A percentile compares a stretch with the other conserved stretches of the same genome.
phyloP scores from a whole-genome alignment of 2,329 filamentous ascomycete species.

The Sclerotinia borealis region DNA sequence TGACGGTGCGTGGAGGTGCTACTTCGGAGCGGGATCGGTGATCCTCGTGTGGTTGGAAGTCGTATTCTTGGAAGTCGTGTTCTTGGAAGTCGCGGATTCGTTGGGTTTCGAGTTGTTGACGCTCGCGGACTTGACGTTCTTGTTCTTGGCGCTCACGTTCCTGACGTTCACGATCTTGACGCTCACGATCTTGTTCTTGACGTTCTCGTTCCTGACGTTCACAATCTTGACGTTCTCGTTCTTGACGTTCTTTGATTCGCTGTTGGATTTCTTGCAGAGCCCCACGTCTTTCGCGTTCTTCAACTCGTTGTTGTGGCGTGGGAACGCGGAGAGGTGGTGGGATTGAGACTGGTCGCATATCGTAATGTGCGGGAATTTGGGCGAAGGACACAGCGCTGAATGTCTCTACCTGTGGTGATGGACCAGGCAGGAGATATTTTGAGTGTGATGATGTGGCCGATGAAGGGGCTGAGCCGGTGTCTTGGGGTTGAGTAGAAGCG shows the following conservation, averaged over 20 bases:
- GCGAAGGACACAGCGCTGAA: not conserved
- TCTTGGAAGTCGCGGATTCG: not conserved
- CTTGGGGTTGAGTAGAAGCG: not conserved
- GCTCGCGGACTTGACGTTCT: too few relatives aligned
- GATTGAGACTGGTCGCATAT: not conserved
- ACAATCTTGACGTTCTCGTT: too few relatives aligned
- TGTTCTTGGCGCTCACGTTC: not conserved
- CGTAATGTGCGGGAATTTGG: not conserved
- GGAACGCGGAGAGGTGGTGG: not conserved
- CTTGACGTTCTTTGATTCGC: not conserved
- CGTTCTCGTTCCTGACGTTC: not conserved
- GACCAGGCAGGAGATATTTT: not conserved
- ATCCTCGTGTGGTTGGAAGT: not conserved
- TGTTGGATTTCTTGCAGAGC: not conserved
- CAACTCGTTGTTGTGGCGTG: not conserved
- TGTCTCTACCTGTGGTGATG: not conserved
- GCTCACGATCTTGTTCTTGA: not conserved
- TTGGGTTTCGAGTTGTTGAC: not conserved
- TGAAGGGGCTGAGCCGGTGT: not conserved
- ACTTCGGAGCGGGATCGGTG: not conserved
- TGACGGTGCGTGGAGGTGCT: not conserved
- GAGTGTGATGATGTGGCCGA: not conserved
- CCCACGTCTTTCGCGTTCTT: not conserved
- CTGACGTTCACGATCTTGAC: not conserved
- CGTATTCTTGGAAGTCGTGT: too few relatives aligned